Evolutionary conservation across 2,329 filamentous ascomycete genomes (phyloP).

Genomic region (Colletotrichum caudatum): DNA sequence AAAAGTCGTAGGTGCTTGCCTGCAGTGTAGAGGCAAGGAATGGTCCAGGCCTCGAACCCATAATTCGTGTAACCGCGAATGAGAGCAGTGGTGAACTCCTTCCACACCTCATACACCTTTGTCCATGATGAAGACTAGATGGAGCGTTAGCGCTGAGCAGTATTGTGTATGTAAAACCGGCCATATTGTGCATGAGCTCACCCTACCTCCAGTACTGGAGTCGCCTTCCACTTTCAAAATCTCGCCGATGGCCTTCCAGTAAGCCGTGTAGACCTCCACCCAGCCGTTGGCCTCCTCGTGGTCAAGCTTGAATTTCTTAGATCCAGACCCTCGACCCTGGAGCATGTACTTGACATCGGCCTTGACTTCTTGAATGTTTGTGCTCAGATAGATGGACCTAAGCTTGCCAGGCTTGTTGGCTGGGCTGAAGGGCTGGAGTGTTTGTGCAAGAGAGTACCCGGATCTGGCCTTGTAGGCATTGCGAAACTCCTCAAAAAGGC

Average conservation of each 20-base stretch:
- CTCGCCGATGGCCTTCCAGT: conserved; percentile 85
- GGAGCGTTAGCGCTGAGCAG: not conserved
- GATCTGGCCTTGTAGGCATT: conserved; percentile 73
- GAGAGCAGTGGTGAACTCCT: conserved; percentile 80
- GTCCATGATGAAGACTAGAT: conserved; percentile 71
- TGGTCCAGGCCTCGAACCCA: conserved; percentile 88
- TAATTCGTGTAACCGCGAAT: conserved; percentile 83
- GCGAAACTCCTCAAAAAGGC: conserved; percentile 79
- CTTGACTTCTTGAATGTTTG: conserved; percentile 74
- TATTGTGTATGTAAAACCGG: not conserved
- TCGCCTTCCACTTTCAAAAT: conserved; percentile 75
- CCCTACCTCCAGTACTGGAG: conserved; percentile 48
- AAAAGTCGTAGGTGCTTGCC: conserved; percentile 89
- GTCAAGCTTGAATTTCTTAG: conserved; percentile 65
- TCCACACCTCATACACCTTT: conserved; percentile 91
- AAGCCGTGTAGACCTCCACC: conserved; percentile 85
- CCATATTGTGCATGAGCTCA: conserved; percentile 42
- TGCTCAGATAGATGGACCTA: conserved; percentile 76
- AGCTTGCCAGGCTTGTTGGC: conserved; percentile 73
- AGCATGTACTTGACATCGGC: conserved; percentile 81
- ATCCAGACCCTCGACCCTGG: conserved; percentile 57
- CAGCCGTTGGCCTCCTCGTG: conserved; percentile 81
- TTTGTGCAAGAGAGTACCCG: conserved; percentile 80
- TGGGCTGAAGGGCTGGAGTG: conserved; percentile 78
- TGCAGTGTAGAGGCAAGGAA: conserved; percentile 88